Evolutionary conservation across 2,329 filamentous ascomycete genomes (phyloP).

Genomic region (Paecilomyces formosus): DNA sequence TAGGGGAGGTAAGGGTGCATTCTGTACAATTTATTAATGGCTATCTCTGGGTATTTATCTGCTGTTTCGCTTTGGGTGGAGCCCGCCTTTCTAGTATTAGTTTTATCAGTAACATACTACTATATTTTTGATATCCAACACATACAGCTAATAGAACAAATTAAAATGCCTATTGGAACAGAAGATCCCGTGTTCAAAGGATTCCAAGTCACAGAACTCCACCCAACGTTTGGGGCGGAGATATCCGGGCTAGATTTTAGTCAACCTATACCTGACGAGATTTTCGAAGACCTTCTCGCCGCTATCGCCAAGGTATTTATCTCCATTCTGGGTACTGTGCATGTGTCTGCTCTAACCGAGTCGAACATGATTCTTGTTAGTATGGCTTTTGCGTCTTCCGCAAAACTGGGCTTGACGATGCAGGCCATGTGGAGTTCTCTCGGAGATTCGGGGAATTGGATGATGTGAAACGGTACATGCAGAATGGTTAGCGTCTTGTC

Average conservation of each 20-base stretch:
- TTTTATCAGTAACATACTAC: neutral
- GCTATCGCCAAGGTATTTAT: neutral
- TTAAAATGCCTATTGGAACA: neutral
- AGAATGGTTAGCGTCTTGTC: conserved; percentile 9
- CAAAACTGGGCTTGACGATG: conserved; percentile 44
- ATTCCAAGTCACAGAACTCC: neutral
- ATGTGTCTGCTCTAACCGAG: neutral
- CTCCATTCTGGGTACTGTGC: neutral
- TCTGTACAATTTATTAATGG: neutral
- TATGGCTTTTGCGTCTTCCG: conserved; percentile 49
- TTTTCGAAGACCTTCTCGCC: neutral
- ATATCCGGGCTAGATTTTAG: neutral
- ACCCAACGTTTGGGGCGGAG: neutral
- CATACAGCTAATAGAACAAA: neutral
- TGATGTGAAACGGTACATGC: conserved; percentile 44
- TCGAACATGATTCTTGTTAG: conserved; percentile 18
- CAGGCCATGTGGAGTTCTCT: conserved; percentile 45
- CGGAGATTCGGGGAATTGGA: conserved; percentile 48
- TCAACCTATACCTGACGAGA: neutral
- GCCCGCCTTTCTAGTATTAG: neutral
- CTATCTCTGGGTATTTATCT: neutral
- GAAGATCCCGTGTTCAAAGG: neutral
- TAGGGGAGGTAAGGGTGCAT: neutral
- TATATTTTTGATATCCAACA: neutral
- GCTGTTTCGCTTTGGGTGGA: neutral